Evolutionary conservation across 345 rosid genomes (phyloP).

Genomic region (Linum tenue): DNA sequence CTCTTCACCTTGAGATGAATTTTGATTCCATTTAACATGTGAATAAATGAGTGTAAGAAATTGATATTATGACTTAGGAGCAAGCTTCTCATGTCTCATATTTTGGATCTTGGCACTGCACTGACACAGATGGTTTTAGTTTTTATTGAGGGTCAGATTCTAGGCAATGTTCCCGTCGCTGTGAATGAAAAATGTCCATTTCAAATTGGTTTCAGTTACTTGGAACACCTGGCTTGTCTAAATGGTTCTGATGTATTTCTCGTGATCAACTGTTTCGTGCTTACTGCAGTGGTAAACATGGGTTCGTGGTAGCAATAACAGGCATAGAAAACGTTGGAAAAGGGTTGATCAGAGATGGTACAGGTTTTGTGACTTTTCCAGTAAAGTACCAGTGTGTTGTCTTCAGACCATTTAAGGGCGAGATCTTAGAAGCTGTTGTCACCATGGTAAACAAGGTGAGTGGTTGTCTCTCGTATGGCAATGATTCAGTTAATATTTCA

Average conservation of each 20-base stretch:
- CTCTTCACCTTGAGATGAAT: too few species aligned
- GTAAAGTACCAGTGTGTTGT: constrained; percentile 82
- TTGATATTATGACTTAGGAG: neutral
- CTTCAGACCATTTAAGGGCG: constrained; percentile 85
- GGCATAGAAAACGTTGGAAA: constrained; percentile 76
- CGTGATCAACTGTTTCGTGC: neutral
- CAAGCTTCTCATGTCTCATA: neutral
- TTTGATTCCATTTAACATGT: too few species aligned
- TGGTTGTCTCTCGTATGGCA: neutral
- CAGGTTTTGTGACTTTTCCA: constrained; percentile 77
- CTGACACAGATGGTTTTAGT: neutral
- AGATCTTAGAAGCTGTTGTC: constrained; percentile 88
- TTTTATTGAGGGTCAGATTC: neutral
- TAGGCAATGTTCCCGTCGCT: neutral
- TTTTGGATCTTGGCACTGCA: neutral
- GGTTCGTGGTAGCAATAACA: constrained; percentile 84
- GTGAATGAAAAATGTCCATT: neutral
- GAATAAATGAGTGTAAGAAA: neutral
- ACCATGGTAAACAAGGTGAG: constrained; percentile 78
- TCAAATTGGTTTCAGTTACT: neutral
- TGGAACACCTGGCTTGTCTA: neutral
- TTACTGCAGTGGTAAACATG: constrained; percentile 66
- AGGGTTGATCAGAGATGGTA: constrained; percentile 87
- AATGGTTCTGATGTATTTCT: neutral
- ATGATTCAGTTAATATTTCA: neutral